A percentile compares a stretch with the other conserved stretches of the same genome.
Conservation (phyloP, 306 rosid species). For the Canavalia ensiformis region DNA sequence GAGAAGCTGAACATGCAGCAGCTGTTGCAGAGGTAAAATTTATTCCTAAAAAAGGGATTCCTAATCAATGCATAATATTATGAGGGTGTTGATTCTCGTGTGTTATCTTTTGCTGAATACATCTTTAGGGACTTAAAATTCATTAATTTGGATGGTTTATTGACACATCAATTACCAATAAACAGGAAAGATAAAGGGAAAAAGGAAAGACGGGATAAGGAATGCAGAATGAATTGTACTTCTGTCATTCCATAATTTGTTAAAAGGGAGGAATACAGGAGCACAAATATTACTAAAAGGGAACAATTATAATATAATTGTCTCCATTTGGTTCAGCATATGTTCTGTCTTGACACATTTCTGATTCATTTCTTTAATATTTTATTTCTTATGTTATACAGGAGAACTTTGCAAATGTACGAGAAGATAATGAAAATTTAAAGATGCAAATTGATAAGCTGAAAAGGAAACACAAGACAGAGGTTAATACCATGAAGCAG, state of each 20-base stretch:
- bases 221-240: neutral
- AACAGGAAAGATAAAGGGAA: neutral
- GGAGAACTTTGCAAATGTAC: conserved; percentile 69
- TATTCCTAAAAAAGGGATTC: no score
- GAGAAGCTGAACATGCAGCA: conserved; percentile 90
- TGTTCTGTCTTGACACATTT: neutral
- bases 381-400: conserved; percentile 47
- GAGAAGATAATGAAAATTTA: conserved; percentile 73
- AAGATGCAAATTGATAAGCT: conserved; percentile 88
- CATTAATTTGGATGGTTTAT: conserved; percentile 8
- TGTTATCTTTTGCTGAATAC: neutral
- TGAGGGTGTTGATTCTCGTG: neutral
- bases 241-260: neutral
- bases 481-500: conserved; percentile 89
- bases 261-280: neutral
- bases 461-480: conserved; percentile 86
- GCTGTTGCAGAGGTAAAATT: conserved; percentile 77
- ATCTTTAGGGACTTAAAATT: neutral
- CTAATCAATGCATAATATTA: neutral
- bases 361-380: conserved; percentile 1
- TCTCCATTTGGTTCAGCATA: neutral
- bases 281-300: no score
- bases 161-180: neutral
- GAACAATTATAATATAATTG: no score
- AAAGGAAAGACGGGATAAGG: neutral